A percentile compares a stretch with the other conserved stretches of the same genome.
These are phyloP conservation scores for Pleurotus salmoneostramineus DNA, from an alignment of 768 basidiomycete genomes.

Conservation along the genomic window DNA sequence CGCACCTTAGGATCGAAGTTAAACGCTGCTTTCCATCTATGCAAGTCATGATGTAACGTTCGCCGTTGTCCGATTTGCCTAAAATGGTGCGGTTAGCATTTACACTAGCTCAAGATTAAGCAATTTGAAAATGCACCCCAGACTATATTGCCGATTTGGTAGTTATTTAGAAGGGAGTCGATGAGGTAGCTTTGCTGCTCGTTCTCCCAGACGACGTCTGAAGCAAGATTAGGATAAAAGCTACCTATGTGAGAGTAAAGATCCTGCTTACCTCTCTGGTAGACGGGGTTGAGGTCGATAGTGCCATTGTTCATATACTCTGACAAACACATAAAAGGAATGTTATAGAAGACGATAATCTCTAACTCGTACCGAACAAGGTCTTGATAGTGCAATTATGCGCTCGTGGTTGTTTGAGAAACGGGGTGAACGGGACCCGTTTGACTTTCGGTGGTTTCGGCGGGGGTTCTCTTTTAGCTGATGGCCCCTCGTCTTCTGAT, in stretches of 20 bases:
- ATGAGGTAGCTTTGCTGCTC: conserved; percentile 71
- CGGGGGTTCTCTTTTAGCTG: too few species aligned
- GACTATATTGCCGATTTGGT: conserved; percentile 39
- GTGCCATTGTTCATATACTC: conserved; percentile 62
- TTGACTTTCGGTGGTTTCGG: too few species aligned
- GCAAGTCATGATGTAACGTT: conserved; percentile 43
- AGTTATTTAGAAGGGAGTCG: conserved; percentile 76
- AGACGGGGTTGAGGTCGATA: conserved; percentile 72
- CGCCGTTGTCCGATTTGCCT: conserved; percentile 41
- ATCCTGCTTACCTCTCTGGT: conserved; percentile 59
- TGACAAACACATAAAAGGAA: conserved; percentile 17
- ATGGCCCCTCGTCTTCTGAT: too few species aligned
- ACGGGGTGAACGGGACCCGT: too few species aligned
- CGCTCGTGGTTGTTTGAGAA: too few species aligned
- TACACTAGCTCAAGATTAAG: background rate
- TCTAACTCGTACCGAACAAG: too few species aligned
- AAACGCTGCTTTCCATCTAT: conserved; percentile 82
- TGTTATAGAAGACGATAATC: too few species aligned
- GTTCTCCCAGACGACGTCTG: conserved; percentile 80
- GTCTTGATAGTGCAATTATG: too few species aligned
- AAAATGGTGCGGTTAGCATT: conserved; percentile 44
- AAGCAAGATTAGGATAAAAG: background rate
- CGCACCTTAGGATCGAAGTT: conserved; percentile 68
- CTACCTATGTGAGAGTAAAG: background rate
- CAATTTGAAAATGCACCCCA: background rate